Conservation (phyloP, 2,329 filamentous ascomycete genomes). For the Aspergillus fischeri region DNA sequence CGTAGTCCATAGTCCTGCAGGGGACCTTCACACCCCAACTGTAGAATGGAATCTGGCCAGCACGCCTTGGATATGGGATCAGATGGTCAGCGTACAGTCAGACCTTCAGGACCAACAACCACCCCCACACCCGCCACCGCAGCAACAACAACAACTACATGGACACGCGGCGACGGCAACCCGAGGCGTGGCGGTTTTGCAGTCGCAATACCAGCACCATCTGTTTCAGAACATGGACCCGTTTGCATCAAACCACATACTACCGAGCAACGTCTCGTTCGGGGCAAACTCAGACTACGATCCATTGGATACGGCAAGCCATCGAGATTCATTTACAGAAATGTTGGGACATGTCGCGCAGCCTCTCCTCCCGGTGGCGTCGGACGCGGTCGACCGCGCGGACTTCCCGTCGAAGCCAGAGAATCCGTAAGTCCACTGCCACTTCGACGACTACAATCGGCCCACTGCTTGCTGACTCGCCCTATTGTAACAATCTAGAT, state of each 20-base stretch:
- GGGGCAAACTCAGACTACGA: neutral
- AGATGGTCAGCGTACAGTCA: neutral
- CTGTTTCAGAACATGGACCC: neutral
- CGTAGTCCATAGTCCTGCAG: slow-evolving; percentile 3
- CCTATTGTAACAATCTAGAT: neutral
- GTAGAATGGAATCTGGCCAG: neutral
- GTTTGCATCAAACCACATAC: neutral
- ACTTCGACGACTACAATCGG: neutral
- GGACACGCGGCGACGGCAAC: neutral
- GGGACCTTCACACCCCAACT: slow-evolving; percentile 4
- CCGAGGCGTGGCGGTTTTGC: neutral
- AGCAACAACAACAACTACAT: neutral
- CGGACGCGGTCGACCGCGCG: neutral
- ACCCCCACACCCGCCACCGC: too few species aligned
- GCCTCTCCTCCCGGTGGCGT: neutral
- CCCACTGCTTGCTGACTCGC: neutral
- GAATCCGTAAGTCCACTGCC: neutral
- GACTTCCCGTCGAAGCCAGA: neutral
- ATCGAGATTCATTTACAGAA: neutral
- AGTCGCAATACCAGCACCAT: neutral
- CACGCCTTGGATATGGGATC: neutral
- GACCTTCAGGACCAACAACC: neutral
- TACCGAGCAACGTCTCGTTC: neutral
- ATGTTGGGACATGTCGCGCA: neutral
- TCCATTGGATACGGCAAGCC: neutral